Evolutionary conservation across 257 asterid species (phyloP).

Genomic region (Salvia rosmarinus): DNA sequence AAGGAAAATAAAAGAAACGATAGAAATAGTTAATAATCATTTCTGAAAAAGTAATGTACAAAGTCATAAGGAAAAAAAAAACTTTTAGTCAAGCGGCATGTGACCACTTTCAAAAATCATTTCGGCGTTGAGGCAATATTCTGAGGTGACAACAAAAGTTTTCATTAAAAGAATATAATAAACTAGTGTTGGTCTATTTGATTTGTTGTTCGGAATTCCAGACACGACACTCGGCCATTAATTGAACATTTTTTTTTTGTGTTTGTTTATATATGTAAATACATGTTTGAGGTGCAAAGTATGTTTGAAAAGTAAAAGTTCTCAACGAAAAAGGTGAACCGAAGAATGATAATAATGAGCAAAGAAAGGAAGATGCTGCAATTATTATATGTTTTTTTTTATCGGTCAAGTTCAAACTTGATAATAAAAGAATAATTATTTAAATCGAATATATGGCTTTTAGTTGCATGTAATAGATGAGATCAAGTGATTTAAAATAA

Average conservation of each 20-base stretch:
- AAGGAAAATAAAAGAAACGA: not conserved
- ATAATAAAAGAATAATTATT: not conserved
- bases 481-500: not conserved
- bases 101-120: slow-evolving; percentile 37
- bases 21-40: not conserved
- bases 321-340: slow-evolving; percentile 11
- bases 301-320: not conserved
- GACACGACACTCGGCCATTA: slow-evolving; percentile 28
- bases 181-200: not conserved
- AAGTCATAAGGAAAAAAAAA: not conserved
- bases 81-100: slow-evolving; percentile 39
- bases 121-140: slow-evolving; percentile 41
- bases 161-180: not conserved
- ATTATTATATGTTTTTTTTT: not conserved
- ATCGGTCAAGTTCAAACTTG: not conserved
- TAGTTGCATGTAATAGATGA: not conserved
- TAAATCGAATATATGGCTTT: not conserved
- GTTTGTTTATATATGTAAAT: not conserved
- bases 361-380: not conserved
- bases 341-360: slow-evolving; percentile 19
- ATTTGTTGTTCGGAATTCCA: slow-evolving; percentile 28
- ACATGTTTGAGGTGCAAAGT: not conserved
- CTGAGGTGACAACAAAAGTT: slow-evolving; percentile 35
- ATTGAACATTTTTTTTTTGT: not conserved
- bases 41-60: slow-evolving; percentile 2